Evolutionary conservation across 2,329 filamentous ascomycete genomes (phyloP), one percentile per base, ranked within the genome.

Genomic region (Exophiala spinifera): DNA sequence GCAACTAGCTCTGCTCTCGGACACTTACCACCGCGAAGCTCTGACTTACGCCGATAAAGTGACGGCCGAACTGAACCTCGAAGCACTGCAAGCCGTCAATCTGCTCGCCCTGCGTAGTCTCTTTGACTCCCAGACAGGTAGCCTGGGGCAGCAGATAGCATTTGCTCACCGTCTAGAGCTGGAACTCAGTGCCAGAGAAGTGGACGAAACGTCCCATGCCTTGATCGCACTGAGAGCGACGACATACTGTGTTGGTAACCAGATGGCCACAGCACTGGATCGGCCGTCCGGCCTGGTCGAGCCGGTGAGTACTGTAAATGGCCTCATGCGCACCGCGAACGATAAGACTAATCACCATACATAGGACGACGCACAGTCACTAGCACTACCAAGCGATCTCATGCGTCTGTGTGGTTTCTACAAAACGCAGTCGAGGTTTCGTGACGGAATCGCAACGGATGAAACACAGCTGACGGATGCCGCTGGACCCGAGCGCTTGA

Each of bases 121-220:
- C 8, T 51, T 45, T 37, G 49, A 51, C 28, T 37, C 40, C 11
- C 49, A 46, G 20, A 46, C 44, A 23, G 49, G 49, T 15, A 51
- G 40, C 20, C 13, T 46, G 14, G 49, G 49, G 3, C 49, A 51
- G 25, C 49, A 51, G 40, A 15, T 51, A 20, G 49, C 49, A 7
- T 51, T 51, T 28, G 49, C 49, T 10, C 40, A 51, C 17, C 49
- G 40, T 5, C 19, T 51, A n/a, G 49, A 51, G 17, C 20, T 46
- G 8, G 49, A 51, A 25, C 21, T 51, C n/a, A 36, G 40, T 31
- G 28, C 49, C 33, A 37, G 40, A 36, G 49, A 51, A 19, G 40
- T 46, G 11, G 49, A 51, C 7, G 49, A 51, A 20, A 37, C 14
- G 14, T 36, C 42, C 3, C 25, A 19, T 2, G 25, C 28, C 6